Evolutionary conservation across 306 rosid genomes (phyloP).

Genomic region (Trifolium pratense): DNA sequence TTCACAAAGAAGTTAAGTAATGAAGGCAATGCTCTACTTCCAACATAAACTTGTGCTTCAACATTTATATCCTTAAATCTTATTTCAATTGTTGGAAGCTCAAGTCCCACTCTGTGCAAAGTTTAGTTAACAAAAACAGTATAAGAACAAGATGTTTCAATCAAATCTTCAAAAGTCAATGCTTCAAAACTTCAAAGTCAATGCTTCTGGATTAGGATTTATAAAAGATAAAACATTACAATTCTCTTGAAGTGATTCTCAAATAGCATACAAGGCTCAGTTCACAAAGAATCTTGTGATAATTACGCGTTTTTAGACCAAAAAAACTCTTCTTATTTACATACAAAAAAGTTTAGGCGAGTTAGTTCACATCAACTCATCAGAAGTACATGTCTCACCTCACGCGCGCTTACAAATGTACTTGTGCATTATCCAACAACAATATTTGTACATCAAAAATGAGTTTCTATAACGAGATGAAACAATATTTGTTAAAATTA

Average conservation of each 20-base stretch:
- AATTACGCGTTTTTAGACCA: too few species aligned
- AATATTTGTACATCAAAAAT: too few species aligned
- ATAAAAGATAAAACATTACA: too few species aligned
- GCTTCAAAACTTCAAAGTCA: slow-evolving; percentile 2
- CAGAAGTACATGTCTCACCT: not conserved
- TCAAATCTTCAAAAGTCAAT: slow-evolving; percentile 1
- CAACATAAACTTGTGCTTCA: slow-evolving; percentile 75
- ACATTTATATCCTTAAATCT: slow-evolving; percentile 67
- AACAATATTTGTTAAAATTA: too few species aligned
- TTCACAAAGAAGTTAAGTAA: slow-evolving; percentile 59
- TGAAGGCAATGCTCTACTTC: slow-evolving; percentile 77
- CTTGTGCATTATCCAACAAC: not conserved
- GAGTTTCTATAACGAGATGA: too few species aligned
- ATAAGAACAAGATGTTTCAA: not conserved
- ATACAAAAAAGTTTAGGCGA: not conserved
- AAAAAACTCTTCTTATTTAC: not conserved
- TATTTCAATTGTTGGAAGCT: slow-evolving; percentile 78
- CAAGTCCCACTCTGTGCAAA: slow-evolving; percentile 52
- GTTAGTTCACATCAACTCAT: not conserved
- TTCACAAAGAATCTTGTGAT: not conserved
- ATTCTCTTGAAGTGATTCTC: too few species aligned
- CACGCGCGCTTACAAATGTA: not conserved
- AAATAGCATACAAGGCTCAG: too few species aligned
- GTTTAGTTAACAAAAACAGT: slow-evolving; percentile 2
- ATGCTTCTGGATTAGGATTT: too few species aligned